Percentiles rank a stretch among this genome's conserved stretches.
Evolutionary conservation across 306 rosid genomes (phyloP).

Genomic region (Astragalus glycyphyllos): DNA sequence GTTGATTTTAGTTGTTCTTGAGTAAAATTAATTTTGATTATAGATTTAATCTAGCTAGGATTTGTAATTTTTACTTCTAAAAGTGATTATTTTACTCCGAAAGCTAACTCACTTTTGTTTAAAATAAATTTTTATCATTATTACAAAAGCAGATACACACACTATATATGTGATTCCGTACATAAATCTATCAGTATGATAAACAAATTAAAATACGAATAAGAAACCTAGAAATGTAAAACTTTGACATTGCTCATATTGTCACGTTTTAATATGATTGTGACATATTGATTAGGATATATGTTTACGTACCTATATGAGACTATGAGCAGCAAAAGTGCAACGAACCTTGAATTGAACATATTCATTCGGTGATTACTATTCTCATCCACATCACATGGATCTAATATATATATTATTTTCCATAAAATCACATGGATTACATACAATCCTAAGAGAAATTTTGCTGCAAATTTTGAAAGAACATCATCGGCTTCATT

Average conservation of each 20-base stretch:
- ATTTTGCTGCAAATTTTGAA: neutral
- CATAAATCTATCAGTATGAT: neutral
- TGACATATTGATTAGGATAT: neutral
- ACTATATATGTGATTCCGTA: too few relatives aligned
- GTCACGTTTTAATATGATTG: neutral
- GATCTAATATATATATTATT: neutral
- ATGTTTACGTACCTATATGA: neutral
- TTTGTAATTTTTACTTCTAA: too few relatives aligned
- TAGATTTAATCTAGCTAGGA: too few relatives aligned
- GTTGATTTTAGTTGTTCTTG: too few relatives aligned
- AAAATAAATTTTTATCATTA: too few relatives aligned
- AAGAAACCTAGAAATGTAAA: neutral
- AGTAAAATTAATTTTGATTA: too few relatives aligned
- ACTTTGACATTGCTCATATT: neutral
- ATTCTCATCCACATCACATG: slow-evolving; percentile 17
- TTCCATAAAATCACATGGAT: slow-evolving; percentile 36
- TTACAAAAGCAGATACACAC: too few relatives aligned
- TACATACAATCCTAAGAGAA: neutral
- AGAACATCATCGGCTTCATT: slow-evolving; percentile 8
- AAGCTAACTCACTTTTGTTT: too few relatives aligned
- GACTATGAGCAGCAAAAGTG: slow-evolving; percentile 3
- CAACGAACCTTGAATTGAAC: slow-evolving; percentile 15
- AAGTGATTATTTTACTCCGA: too few relatives aligned
- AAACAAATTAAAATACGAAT: neutral
- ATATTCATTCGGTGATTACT: slow-evolving; percentile 19